Percentiles rank a stretch among this genome's conserved stretches.
These are phyloP conservation scores for Coemansia sp. DNA, from an alignment of 192 early-diverging fungal species.

Conservation along the genomic window DNA sequence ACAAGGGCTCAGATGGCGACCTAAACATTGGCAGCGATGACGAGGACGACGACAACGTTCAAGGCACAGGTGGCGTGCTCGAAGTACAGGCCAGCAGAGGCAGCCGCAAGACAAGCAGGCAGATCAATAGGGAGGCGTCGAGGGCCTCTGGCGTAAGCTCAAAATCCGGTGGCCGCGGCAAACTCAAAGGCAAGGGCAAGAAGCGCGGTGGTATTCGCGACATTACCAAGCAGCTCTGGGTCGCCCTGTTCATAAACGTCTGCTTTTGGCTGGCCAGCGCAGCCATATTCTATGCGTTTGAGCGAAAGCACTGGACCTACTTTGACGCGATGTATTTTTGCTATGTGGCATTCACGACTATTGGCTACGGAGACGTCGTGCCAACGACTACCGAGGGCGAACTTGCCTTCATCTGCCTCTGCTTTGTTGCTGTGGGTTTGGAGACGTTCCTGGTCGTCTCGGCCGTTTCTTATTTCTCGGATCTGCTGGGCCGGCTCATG, in stretches of 20 bases:
- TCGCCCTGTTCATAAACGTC: slow-evolving; percentile 39
- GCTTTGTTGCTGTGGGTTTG: slow-evolving; percentile 52
- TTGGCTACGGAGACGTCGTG: slow-evolving; percentile 55
- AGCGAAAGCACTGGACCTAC: slow-evolving; percentile 41
- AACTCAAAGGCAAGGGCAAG: slow-evolving; percentile 4
- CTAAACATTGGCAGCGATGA: not conserved
- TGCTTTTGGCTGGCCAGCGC: slow-evolving; percentile 47
- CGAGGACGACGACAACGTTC: not conserved
- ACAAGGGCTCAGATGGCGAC: not conserved
- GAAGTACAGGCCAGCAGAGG: not conserved
- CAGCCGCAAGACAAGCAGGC: not conserved
- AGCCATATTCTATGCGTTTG: slow-evolving; percentile 41
- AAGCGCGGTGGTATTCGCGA: slow-evolving; percentile 8
- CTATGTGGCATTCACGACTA: slow-evolving; percentile 58
- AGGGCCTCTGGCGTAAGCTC: slow-evolving; percentile 5
- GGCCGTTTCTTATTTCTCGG: slow-evolving; percentile 46
- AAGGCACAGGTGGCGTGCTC: slow-evolving; percentile 3
- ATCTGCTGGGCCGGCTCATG: slow-evolving; percentile 29
- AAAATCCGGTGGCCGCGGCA: slow-evolving; percentile 2
- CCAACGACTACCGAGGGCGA: slow-evolving; percentile 42
- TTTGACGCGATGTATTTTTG: slow-evolving; percentile 58
- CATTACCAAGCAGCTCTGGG: slow-evolving; percentile 43
- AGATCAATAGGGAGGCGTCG: slow-evolving; percentile 3
- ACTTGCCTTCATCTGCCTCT: slow-evolving; percentile 52
- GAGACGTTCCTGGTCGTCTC: slow-evolving; percentile 56